Base-by-base conservation (phyloP, 2,329 filamentous ascomycete genomes). In the Exophiala spinifera region DNA sequence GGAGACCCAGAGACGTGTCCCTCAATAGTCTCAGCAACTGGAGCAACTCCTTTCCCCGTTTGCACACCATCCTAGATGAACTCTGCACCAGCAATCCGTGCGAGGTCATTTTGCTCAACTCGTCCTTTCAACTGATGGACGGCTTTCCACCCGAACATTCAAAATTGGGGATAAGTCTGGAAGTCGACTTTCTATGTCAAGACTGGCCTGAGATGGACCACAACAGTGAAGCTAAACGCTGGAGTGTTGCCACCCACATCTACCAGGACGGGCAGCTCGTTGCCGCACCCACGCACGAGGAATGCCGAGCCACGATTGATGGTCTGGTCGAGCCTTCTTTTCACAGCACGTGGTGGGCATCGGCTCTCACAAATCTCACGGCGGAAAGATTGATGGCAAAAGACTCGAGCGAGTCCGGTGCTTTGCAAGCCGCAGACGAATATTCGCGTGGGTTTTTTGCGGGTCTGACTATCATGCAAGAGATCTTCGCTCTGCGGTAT, bases 311-410 rank as follows among this genome's bases (percentile, higher is more conserved):
- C 7, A 46, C 44, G 8, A 50, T 53, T 20, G 37, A 51, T 15
- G 70, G 72, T n/a, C 71, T 70, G 55, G 65, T 76, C 49, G 70
- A 69, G 54, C 72, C 73, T 17, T 66, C 70, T 2, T 74, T 76
- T 39, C 72, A 74, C 55, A 74, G 73, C 13, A 65, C 64, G 11
- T 77, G 74, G 72, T 77, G 75, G 75, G 74, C 69, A 13, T 66
- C 65, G 25, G 57, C 68, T 19, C 76, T 77, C 64, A 73, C 70
- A 1, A 62, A 71, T 21, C 61, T 74, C 51, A 74, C 71, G 2
- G 68, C 73, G 56, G 67, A 70, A 15, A 72, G 67, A 59, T 70
- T 68, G 36, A 65, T 68, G 51, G 69, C 70, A 10, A 71, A 74
- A 58, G 65, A 69, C 31, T 65, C 65, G 0, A 70, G 68, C 7